Conservation (phyloP, 345 rosid species). For the Reutealis trisperma region DNA sequence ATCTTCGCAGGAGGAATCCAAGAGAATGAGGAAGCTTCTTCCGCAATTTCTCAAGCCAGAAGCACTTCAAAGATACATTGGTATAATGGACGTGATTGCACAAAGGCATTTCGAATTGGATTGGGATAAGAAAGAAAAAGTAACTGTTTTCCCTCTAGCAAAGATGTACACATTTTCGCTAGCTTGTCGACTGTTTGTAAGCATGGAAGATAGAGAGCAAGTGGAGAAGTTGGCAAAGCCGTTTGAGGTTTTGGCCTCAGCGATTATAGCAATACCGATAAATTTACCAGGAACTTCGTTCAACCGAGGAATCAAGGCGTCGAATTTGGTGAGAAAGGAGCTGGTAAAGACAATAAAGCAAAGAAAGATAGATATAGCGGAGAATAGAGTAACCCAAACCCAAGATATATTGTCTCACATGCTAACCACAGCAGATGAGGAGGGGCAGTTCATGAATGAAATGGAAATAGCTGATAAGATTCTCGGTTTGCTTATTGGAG, state of each 20-base stretch:
- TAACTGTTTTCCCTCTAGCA: constrained; percentile 34
- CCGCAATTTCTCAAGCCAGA: constrained; percentile 45
- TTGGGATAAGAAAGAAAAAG: constrained; percentile 38
- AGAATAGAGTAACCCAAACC: neutral
- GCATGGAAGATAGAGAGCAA: constrained; percentile 11
- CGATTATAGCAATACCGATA: neutral
- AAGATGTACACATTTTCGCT: constrained; percentile 38
- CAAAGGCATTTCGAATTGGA: constrained; percentile 24
- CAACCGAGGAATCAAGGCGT: constrained; percentile 2
- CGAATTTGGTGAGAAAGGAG: neutral
- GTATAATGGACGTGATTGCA: constrained; percentile 37
- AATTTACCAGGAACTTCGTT: neutral
- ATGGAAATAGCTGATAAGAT: neutral
- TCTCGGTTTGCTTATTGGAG: constrained; percentile 9
- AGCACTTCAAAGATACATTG: constrained; percentile 32
- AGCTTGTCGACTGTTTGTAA: constrained; percentile 44
- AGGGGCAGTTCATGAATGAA: neutral
- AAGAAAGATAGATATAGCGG: neutral
- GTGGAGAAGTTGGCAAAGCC: neutral
- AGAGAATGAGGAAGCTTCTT: constrained; percentile 33
- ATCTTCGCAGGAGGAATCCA: constrained; percentile 35
- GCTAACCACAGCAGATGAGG: neutral
- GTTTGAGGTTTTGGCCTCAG: neutral
- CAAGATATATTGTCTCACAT: constrained; percentile 3
- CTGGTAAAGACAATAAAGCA: neutral